Evolutionary conservation across 768 basidiomycete species (phyloP).

Genomic region (Boletus huronensis): DNA sequence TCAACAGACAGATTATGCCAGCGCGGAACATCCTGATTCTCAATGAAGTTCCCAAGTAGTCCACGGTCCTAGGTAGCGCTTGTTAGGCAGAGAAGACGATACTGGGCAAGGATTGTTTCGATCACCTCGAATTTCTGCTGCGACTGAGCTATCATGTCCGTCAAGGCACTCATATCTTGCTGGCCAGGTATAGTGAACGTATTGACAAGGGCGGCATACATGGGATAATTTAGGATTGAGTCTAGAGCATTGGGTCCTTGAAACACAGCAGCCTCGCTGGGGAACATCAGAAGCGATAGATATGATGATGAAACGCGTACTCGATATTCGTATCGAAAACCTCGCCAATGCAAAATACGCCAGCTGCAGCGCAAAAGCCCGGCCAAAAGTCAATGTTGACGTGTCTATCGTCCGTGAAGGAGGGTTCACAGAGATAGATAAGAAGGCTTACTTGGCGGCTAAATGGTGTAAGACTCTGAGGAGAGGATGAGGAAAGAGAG

Average conservation of each 20-base stretch:
- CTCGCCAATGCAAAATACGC: constrained; percentile 85
- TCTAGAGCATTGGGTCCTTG: constrained; percentile 63
- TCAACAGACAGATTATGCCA: constrained; percentile 74
- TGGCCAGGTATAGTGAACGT: constrained; percentile 72
- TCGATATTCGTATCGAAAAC: constrained; percentile 54
- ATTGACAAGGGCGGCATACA: constrained; percentile 59
- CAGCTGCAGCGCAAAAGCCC: constrained; percentile 65
- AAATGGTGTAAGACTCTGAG: background rate
- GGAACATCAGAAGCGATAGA: constrained; percentile 15
- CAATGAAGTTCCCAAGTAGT: constrained; percentile 70
- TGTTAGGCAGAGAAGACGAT: background rate
- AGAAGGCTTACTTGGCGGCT: constrained; percentile 34
- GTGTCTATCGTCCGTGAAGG: constrained; percentile 41
- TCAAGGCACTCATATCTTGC: constrained; percentile 56
- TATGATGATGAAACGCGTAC: constrained; percentile 31
- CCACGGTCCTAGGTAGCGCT: constrained; percentile 18
- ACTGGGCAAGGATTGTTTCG: background rate
- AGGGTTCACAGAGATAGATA: background rate
- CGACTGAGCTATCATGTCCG: constrained; percentile 48
- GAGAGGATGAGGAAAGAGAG: background rate
- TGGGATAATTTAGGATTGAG: constrained; percentile 68
- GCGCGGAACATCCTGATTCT: constrained; percentile 74
- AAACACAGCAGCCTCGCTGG: constrained; percentile 52
- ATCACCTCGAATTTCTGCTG: constrained; percentile 49
- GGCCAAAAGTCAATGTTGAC: constrained; percentile 77